A percentile compares a stretch with the other conserved stretches of the same genome.
Evolutionary conservation across 2,329 filamentous ascomycete species (phyloP).

Genomic region (Talaromyces piceae): DNA sequence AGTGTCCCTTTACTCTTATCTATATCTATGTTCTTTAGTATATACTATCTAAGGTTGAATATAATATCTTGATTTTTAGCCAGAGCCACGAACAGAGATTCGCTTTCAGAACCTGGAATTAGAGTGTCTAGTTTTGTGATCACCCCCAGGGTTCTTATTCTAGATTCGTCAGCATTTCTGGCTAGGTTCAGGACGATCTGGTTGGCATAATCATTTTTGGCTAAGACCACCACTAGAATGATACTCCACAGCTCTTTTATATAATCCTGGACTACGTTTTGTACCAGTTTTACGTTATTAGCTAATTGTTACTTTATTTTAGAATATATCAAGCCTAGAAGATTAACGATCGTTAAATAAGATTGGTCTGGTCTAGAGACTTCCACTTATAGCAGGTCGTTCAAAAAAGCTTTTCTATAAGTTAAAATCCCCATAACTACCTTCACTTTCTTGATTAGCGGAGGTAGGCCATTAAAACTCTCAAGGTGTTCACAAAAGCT

Average conservation of each 20-base stretch:
- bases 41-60: conserved; percentile 45
- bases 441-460: conserved; percentile 19
- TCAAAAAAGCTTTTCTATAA: conserved; percentile 27
- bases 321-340: conserved; percentile 52
- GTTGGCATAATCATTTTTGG: conserved; percentile 36
- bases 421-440: conserved; percentile 18
- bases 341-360: conserved; percentile 54
- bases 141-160: conserved; percentile 36
- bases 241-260: conserved; percentile 38
- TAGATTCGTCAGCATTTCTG: conserved; percentile 22
- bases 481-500: conserved; percentile 31
- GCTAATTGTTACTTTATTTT: conserved; percentile 48
- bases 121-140: conserved; percentile 43
- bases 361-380: conserved; percentile 49
- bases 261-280: conserved; percentile 37
- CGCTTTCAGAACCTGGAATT: conserved; percentile 26
- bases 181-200: conserved; percentile 33
- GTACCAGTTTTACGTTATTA: conserved; percentile 47
- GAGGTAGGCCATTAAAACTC: background rate
- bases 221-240: conserved; percentile 41
- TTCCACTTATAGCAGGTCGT: conserved; percentile 44
- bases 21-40: conserved; percentile 39
- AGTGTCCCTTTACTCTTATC: conserved; percentile 23
- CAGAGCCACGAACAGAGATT: conserved; percentile 29
- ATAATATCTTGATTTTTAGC: conserved; percentile 35